Percentiles rank a stretch among this genome's conserved stretches.
Evolutionary conservation across 495 filamentous ascomycete species (phyloP).

Genomic region (Talaromyces liani): DNA sequence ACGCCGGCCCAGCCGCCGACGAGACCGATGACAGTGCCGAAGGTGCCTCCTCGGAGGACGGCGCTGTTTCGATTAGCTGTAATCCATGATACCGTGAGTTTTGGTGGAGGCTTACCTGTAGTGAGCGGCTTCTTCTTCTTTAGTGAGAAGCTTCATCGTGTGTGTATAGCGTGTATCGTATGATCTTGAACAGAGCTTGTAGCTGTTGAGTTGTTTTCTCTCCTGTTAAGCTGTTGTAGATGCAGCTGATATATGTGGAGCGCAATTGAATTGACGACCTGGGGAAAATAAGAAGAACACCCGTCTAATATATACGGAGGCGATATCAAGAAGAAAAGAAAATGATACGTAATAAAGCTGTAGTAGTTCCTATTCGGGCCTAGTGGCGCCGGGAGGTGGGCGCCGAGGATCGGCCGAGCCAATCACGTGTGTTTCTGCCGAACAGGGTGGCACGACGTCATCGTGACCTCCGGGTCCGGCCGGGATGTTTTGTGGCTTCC

Average conservation of each 20-base stretch:
- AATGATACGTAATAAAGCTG: neutral
- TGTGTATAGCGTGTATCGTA: neutral
- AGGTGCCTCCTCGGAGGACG: constrained; percentile 70
- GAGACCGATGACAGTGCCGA: constrained; percentile 62
- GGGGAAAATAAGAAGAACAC: too few relatives aligned
- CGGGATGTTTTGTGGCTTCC: neutral
- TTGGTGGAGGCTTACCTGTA: constrained; percentile 43
- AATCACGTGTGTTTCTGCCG: neutral
- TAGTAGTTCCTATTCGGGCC: neutral
- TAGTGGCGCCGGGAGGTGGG: neutral
- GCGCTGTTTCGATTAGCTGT: constrained; percentile 30
- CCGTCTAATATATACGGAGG: too few relatives aligned
- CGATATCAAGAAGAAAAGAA: too few relatives aligned
- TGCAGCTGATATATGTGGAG: too few relatives aligned
- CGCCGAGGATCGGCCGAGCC: neutral
- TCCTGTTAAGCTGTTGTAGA: too few relatives aligned
- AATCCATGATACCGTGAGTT: neutral
- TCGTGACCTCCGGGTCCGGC: neutral
- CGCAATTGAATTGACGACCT: too few relatives aligned
- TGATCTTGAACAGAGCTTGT: neutral
- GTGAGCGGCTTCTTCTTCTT: constrained; percentile 75
- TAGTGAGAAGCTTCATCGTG: constrained; percentile 88
- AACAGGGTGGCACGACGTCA: neutral
- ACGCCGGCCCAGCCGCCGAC: constrained; percentile 58
- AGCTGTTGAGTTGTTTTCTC: neutral